These are phyloP conservation scores for Teunomyces barrocoloradensis DNA, from an alignment of 805 yeast genomes.

Conservation along the genomic window DNA sequence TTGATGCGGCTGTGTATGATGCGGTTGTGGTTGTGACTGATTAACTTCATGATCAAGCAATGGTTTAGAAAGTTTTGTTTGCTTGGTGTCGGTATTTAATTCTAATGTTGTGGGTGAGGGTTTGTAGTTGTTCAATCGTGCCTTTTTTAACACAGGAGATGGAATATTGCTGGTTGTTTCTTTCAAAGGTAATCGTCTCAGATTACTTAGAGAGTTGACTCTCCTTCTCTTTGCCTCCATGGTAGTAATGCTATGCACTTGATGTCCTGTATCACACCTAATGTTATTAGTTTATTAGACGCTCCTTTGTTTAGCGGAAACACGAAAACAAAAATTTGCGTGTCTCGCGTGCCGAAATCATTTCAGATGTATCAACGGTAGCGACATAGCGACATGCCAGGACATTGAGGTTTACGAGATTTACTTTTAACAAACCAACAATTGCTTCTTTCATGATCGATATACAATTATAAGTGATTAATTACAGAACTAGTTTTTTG, in stretches of 20 bases:
- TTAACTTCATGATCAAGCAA: background rate
- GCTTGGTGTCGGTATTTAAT: background rate
- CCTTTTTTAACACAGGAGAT: conserved; percentile 33
- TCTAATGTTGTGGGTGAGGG: conserved; percentile 7
- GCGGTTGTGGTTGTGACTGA: background rate
- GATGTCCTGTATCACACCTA: conserved; percentile 2
- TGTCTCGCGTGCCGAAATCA: conserved; percentile 3
- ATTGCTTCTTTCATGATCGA: too few relatives aligned
- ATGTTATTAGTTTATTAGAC: background rate
- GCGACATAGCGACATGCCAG: background rate
- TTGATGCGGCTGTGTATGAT: background rate
- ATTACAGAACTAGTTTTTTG: too few relatives aligned
- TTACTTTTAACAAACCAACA: too few relatives aligned
- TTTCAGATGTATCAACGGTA: background rate
- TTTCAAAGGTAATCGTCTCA: conserved; percentile 33
- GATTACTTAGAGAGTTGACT: conserved; percentile 9
- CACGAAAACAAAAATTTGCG: conserved; percentile 5
- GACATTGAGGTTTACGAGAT: background rate
- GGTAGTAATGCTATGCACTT: conserved; percentile 1
- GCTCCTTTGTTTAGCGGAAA: conserved; percentile 5
- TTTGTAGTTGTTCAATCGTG: conserved; percentile 12
- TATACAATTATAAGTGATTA: too few relatives aligned
- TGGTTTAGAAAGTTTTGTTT: background rate
- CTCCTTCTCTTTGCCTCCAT: conserved; percentile 9
- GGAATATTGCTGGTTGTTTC: conserved; percentile 42